These are phyloP conservation scores for Xylaria sp. DNA, from an alignment of 2,329 filamentous ascomycete species.

Conservation along the genomic window DNA sequence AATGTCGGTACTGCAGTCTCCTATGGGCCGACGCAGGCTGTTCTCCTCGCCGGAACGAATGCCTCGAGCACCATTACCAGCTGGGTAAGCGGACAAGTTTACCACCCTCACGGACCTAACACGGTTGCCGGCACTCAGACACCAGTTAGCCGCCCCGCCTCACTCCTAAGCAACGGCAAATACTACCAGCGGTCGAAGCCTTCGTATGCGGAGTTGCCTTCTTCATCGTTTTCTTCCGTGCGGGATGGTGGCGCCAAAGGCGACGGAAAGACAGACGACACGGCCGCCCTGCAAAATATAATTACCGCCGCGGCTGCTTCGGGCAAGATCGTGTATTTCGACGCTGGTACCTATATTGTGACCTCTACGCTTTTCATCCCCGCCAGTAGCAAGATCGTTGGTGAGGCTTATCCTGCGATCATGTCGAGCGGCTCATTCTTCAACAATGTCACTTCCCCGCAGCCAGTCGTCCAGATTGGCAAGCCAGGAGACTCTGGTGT, in stretches of 20 bases:
- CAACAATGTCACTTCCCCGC: conserved; percentile 59
- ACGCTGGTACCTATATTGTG: conserved; percentile 70
- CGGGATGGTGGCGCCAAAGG: conserved; percentile 75
- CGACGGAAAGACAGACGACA: conserved; percentile 80
- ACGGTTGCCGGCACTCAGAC: conserved; percentile 60
- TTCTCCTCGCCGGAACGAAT: conserved; percentile 66
- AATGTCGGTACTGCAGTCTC: conserved; percentile 57
- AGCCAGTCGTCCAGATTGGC: conserved; percentile 68
- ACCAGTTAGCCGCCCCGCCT: conserved; percentile 59
- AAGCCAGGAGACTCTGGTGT: conserved; percentile 64
- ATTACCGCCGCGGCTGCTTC: conserved; percentile 65
- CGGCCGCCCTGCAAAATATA: conserved; percentile 73
- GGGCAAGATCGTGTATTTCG: conserved; percentile 69
- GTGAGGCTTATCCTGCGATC: conserved; percentile 65
- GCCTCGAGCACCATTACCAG: conserved; percentile 59
- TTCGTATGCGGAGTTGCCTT: conserved; percentile 71
- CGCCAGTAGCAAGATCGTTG: conserved; percentile 65
- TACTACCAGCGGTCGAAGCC: conserved; percentile 83
- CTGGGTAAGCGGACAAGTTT: conserved; percentile 75
- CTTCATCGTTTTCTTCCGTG: conserved; percentile 73
- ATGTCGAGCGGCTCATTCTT: conserved; percentile 63
- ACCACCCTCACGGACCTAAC: conserved; percentile 58
- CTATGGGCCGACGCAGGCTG: conserved; percentile 55
- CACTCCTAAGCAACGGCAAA: conserved; percentile 63
- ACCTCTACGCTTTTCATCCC: conserved; percentile 64